Conservation (phyloP, 257 asterid species). For the Ophiorrhiza pumila region DNA sequence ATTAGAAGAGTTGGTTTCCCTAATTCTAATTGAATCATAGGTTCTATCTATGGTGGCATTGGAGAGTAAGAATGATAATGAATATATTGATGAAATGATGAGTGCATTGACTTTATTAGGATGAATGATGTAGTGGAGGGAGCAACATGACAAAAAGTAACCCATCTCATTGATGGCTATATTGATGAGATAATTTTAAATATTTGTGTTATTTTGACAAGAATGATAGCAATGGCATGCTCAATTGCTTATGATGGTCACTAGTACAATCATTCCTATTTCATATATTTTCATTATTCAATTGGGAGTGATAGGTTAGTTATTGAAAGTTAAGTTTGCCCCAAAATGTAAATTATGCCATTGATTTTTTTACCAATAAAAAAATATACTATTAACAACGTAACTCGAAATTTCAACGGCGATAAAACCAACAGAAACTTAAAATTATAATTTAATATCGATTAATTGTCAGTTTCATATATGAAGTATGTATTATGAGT, state of each 20-base stretch:
- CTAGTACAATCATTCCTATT: neutral
- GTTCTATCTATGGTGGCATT: too few relatives aligned
- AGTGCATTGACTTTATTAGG: neutral
- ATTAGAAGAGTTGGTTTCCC: too few relatives aligned
- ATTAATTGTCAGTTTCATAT: too few relatives aligned
- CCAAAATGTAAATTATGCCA: neutral
- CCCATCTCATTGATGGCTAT: constrained; percentile 1
- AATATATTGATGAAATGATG: neutral
- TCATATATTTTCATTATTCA: neutral
- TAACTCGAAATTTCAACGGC: too few relatives aligned
- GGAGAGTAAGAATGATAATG: neutral
- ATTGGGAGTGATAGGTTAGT: neutral
- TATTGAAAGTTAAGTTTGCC: neutral
- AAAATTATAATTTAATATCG: too few relatives aligned
- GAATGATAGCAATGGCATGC: neutral
- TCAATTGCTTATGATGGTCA: neutral
- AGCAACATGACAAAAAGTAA: constrained; percentile 10
- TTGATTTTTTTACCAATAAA: too few relatives aligned
- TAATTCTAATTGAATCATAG: too few relatives aligned
- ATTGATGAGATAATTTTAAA: constrained; percentile 9
- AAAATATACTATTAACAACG: too few relatives aligned
- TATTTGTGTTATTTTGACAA: neutral
- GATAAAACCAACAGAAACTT: too few relatives aligned
- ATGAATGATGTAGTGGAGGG: neutral
- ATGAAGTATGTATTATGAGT: too few relatives aligned